phyloP scores from a whole-genome alignment of 2,329 filamentous ascomycete genomes.

The Pseudocercospora fijiensis region DNA sequence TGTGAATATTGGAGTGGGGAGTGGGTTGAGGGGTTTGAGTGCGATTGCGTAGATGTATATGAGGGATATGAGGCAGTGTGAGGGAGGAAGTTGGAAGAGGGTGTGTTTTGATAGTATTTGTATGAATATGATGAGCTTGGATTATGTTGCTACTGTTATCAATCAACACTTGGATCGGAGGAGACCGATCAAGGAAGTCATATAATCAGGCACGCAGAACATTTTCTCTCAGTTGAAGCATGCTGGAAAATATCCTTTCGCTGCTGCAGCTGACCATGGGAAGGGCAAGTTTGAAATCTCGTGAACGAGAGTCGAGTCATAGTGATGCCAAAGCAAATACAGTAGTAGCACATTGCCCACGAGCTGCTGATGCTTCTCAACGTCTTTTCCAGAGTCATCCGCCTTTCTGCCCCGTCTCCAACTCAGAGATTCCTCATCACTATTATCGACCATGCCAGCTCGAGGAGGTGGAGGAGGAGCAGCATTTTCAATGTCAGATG shows the following conservation, averaged over 20 bases:
- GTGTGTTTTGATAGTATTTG: too few species aligned
- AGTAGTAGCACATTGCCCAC: not conserved
- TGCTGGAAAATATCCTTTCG: too few species aligned
- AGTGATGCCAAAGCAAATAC: not conserved
- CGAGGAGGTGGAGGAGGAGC: not conserved
- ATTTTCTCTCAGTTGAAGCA: too few species aligned
- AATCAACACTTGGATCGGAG: too few species aligned
- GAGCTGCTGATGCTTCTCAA: not conserved
- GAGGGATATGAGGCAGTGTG: too few species aligned
- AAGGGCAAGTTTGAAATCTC: not conserved
- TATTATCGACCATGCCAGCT: not conserved
- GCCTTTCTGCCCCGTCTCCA: too few species aligned
- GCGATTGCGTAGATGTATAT: not conserved
- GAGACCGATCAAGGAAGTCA: too few species aligned
- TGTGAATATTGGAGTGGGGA: conserved; percentile 63
- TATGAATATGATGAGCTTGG: too few species aligned
- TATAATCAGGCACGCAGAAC: too few species aligned
- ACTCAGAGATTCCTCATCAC: not conserved
- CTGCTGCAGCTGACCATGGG: too few species aligned
- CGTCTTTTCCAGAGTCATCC: not conserved
- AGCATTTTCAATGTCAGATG: not conserved
- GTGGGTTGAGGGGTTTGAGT: conserved; percentile 15
- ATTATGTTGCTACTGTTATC: too few species aligned
- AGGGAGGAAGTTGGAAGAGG: too few species aligned
- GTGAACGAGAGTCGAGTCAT: not conserved